Evolutionary conservation across 108 stramenopile species (phyloP), one percentile per base, ranked within the genome.

Genomic region (Stephanodiscus triporus): DNA sequence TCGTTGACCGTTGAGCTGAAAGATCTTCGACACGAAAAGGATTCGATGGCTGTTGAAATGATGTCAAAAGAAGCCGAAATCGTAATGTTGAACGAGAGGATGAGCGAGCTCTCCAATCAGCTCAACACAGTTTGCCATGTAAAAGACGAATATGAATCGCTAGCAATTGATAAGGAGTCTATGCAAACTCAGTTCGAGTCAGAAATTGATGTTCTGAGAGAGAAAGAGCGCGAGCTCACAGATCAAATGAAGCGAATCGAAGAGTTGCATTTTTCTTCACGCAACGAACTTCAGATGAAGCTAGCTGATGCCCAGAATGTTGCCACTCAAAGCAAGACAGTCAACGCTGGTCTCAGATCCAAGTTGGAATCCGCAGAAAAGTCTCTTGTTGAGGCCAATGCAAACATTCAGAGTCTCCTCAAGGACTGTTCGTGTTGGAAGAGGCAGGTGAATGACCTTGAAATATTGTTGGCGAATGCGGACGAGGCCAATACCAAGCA

Each of bases 331-430:
- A 29, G 43, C 45, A 64, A 75, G 65, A 57, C 45, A 48, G 19
- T 66, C 19, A 51, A 10, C 19, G 42, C 74, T 4, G 66, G 66
- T 23, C 65, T 75, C 4, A 66, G 26, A 32, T 43, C 74, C 16
- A 75, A 75, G 23, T 59, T 75, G 55, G 74, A 75, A 60, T 34
- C 74, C 6, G 66, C 74, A 10, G 74, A 75, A 10, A 30, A 11
- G 9, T 38, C 66, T 24, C 64, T 75, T 7, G 74, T 59, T 36
- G 65, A 75, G 47, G 50, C 65, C 3, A 54, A 75, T 60, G 56
- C 49, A 22, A 57, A 75, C 23, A 65, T 74, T 16, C 47, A 61
- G 19, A 45, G 49, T 32, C 63, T 74, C 34, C 56, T 54, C 6
- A 17, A 38, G 36, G 73, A 74, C 14, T 66, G 64, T 61, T 63